Evolutionary conservation across 2,329 filamentous ascomycete species (phyloP), one percentile per base, ranked within the genome.

Genomic region (Drechslera avenae): DNA sequence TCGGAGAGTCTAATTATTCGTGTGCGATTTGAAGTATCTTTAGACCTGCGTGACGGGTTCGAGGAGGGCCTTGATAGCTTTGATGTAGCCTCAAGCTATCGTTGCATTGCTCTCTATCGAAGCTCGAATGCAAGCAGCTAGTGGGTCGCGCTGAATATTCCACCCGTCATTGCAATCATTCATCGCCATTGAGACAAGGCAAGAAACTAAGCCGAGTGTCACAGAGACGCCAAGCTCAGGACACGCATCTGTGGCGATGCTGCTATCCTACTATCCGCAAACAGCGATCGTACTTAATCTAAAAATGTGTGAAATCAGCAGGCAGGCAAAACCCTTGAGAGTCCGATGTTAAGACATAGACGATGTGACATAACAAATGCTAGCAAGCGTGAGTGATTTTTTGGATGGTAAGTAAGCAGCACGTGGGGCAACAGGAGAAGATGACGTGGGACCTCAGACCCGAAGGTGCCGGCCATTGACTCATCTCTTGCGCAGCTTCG

Each of bases 11-110:
- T 40, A 30, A 30, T 13, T 40, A 40, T 30, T 30, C 16, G 17
- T 30, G 23, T 40, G 21, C 23, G 1, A 31, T 30, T 30, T 13
- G n/a, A 30, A 40, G 23, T 40, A 16, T 8, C 37, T 30, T 30
- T 17, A 30, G 12, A 40, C 37, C 37, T 30, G 21, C 37, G 37
- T 40, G 30, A 40, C n/a, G n/a, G 7, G 37, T 40, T 40, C 13
- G 37, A 40, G 37, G 6, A 40, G 37, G 23, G 13, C 30, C 23
- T 40, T 30, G 5, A 30, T 40, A 40, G 21, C n/a, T 30, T 40
- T 30, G 23, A 30, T 40, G 23, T 40, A 40, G 37, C 37, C 37
- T 40, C 23, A 40, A 40, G 37, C 37, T 16, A 40, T 40, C 37
- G 23, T 40, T 40, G 37, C 37, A 40, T 30, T 33, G 7, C 31